A percentile compares a stretch with the other conserved stretches of the same genome.
Conservation (phyloP, 2,329 filamentous ascomycete genomes). For the Pseudogymnoascus sp. region DNA sequence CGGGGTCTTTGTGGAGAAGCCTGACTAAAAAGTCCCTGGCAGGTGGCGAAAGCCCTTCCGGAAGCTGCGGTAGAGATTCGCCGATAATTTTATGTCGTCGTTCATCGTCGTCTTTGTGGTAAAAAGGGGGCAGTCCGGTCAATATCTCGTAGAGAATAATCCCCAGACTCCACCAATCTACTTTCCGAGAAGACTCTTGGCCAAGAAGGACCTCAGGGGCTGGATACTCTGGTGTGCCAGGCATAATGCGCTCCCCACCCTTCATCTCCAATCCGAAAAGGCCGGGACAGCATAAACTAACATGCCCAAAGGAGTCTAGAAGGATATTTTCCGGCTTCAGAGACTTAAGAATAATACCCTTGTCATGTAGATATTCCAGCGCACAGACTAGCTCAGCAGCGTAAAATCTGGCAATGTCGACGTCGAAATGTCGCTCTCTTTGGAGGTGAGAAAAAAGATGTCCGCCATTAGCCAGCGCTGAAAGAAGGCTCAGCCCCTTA, state of each 20-base stretch:
- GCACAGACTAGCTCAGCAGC: slow-evolving; percentile 88
- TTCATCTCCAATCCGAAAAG: slow-evolving; percentile 97
- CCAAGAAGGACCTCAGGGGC: slow-evolving; percentile 85
- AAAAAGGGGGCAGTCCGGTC: slow-evolving; percentile 89
- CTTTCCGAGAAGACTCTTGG: slow-evolving; percentile 89
- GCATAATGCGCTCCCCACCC: slow-evolving; percentile 92
- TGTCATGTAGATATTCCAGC: slow-evolving; percentile 85
- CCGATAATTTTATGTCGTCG: slow-evolving; percentile 97
- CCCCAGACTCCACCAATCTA: slow-evolving; percentile 87
- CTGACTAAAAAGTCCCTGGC: slow-evolving; percentile 82
- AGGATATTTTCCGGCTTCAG: slow-evolving; percentile 85
- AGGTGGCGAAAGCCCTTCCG: slow-evolving; percentile 78
- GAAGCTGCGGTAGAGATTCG: slow-evolving; percentile 85
- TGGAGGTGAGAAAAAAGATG: slow-evolving; percentile 93
- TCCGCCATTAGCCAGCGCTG: slow-evolving; percentile 92
- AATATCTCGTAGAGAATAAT: slow-evolving; percentile 95
- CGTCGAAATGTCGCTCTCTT: slow-evolving; percentile 89
- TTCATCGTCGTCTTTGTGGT: slow-evolving; percentile 95
- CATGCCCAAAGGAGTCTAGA: slow-evolving; percentile 90
- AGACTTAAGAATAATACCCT: slow-evolving; percentile 96
- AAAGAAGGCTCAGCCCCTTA: slow-evolving; percentile 88
- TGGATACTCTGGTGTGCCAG: slow-evolving; percentile 88
- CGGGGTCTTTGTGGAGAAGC: slow-evolving; percentile 80
- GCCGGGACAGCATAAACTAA: slow-evolving; percentile 93
- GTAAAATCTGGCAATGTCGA: slow-evolving; percentile 89